Conservation (phyloP, 2,329 filamentous ascomycete species). For the Ophiostoma perfectum region DNA sequence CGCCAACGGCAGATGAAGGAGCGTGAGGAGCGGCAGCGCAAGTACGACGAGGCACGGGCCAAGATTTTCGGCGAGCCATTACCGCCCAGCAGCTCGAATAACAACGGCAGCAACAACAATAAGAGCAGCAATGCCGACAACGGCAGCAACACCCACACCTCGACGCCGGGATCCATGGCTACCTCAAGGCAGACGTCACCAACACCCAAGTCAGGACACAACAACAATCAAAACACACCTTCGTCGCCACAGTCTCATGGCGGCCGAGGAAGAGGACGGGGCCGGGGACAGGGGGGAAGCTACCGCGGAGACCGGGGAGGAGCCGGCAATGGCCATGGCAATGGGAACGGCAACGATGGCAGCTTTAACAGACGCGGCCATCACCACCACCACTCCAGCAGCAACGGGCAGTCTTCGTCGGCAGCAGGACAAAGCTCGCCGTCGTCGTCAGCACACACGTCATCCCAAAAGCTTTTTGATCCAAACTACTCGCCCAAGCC, state of each 20-base stretch:
- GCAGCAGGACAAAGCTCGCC: constrained; percentile 21
- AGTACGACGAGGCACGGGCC: constrained; percentile 82
- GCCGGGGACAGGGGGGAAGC: constrained; percentile 39
- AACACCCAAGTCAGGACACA: background rate
- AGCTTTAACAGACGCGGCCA: background rate
- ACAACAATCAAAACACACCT: background rate
- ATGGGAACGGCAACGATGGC: constrained; percentile 5
- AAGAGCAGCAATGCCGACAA: constrained; percentile 26
- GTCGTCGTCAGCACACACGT: background rate
- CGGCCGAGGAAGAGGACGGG: constrained; percentile 44
- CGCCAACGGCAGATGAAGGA: constrained; percentile 56
- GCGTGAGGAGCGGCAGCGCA: constrained; percentile 67
- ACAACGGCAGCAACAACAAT: constrained; percentile 29
- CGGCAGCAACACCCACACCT: background rate
- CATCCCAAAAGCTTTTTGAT: constrained; percentile 7
- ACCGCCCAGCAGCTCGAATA: no score
- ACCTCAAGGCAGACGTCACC: constrained; percentile 23
- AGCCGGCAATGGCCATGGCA: background rate
- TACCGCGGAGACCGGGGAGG: constrained; percentile 23
- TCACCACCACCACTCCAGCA: background rate
- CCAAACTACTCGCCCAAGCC: constrained; percentile 9
- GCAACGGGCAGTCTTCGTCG: constrained; percentile 24
- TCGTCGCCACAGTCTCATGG: constrained; percentile 28
- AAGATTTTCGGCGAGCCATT: constrained; percentile 66
- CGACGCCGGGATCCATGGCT: background rate